A percentile compares a stretch with the other conserved stretches of the same genome.
phyloP scores from a whole-genome alignment of 1,284 basidiomycete species.

The Porodaedalea pini region DNA sequence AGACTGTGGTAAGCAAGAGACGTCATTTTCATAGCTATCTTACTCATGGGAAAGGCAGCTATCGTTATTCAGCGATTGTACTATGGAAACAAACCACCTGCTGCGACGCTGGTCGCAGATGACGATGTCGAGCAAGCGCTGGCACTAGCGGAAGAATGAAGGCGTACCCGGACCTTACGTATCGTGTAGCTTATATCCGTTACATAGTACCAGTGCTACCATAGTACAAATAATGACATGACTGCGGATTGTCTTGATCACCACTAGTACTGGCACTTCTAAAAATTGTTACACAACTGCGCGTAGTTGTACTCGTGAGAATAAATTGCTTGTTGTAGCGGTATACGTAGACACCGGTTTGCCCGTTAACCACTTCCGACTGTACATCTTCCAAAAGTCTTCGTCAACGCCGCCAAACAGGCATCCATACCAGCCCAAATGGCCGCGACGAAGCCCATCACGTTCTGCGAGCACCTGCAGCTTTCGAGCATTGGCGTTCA shows the following conservation, averaged over 20 bases:
- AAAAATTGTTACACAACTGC: neutral
- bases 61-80: slow-evolving; percentile 68
- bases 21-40: slow-evolving; percentile 1
- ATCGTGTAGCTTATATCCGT: too few species aligned
- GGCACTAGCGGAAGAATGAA: slow-evolving; percentile 49
- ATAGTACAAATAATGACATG: neutral
- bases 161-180: neutral
- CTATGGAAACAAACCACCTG: slow-evolving; percentile 64
- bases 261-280: neutral
- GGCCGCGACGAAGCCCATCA: slow-evolving; percentile 63
- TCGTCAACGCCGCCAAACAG: slow-evolving; percentile 17
- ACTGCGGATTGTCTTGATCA: neutral
- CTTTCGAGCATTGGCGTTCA: slow-evolving; percentile 95
- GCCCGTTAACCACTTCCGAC: neutral
- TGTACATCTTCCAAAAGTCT: slow-evolving; percentile 16
- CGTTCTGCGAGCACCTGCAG: slow-evolving; percentile 85
- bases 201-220: too few species aligned
- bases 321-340: neutral
- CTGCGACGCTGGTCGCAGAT: slow-evolving; percentile 45
- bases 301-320: neutral
- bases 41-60: slow-evolving; percentile 39
- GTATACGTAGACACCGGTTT: slow-evolving; percentile 8
- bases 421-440: slow-evolving; percentile 28
- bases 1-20: slow-evolving; percentile 56
- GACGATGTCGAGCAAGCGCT: slow-evolving; percentile 74